A percentile compares a stretch with the other conserved stretches of the same genome.
These are phyloP conservation scores for Metschnikowia sp. DNA, from an alignment of 805 yeast species.

Conservation along the genomic window DNA sequence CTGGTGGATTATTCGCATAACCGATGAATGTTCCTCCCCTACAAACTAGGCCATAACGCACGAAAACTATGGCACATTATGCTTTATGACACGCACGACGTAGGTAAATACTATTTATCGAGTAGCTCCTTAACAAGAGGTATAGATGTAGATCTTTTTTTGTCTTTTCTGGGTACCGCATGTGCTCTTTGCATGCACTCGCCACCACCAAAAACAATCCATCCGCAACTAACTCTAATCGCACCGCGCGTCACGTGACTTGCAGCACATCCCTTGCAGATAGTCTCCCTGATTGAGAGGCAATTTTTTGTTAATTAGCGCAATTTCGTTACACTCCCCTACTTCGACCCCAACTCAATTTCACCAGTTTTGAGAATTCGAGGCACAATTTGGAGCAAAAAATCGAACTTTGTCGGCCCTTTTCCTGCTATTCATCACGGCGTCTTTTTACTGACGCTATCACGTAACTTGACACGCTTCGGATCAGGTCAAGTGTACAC, in stretches of 20 bases:
- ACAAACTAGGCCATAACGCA: no score
- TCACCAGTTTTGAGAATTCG: not conserved
- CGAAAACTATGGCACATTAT: not conserved
- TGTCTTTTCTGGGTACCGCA: no score
- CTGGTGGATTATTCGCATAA: no score
- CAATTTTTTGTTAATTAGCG: conserved; percentile 6
- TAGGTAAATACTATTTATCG: not conserved
- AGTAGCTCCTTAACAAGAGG: not conserved
- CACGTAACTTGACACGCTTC: no score
- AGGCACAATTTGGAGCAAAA: not conserved
- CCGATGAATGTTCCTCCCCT: no score
- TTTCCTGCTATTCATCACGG: no score
- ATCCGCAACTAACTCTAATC: not conserved
- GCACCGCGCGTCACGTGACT: conserved; percentile 3
- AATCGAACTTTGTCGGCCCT: no score
- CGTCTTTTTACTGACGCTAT: no score
- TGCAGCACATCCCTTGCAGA: conserved; percentile 2
- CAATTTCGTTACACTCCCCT: not conserved
- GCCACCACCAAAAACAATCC: no score
- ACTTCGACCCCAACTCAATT: not conserved
- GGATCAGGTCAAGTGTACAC: conserved; percentile 1
- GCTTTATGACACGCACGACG: not conserved
- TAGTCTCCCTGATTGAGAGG: conserved; percentile 9
- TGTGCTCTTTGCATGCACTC: no score
- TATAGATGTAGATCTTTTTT: not conserved